Evolutionary conservation across 164 flowering plant species (phyloP).

Genomic region (Aristolochia fimbriata): DNA sequence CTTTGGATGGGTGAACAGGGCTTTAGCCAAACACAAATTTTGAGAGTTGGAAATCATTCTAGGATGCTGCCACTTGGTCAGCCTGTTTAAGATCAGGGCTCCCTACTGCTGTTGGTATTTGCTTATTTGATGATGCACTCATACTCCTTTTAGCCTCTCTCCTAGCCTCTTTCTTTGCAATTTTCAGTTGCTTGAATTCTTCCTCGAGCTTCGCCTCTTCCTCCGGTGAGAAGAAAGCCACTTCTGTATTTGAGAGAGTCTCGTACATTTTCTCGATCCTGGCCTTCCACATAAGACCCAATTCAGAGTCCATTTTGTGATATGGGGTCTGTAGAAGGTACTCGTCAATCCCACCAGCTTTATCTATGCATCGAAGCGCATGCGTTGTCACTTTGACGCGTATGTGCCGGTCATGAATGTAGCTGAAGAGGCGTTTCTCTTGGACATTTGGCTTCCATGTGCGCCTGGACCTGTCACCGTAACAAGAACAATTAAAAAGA

Average conservation of each 20-base stretch:
- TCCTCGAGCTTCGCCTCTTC: constrained; percentile 49
- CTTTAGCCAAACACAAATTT: too few relatives aligned
- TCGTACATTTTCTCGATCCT: constrained; percentile 27
- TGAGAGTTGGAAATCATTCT: too few relatives aligned
- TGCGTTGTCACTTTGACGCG: constrained; percentile 61
- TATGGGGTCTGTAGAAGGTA: constrained; percentile 26
- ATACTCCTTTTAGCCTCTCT: constrained; percentile 32
- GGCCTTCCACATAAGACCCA: constrained; percentile 28
- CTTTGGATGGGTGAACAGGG: too few relatives aligned
- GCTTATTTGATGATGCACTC: constrained; percentile 18
- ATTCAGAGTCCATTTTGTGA: constrained; percentile 27
- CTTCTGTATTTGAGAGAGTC: constrained; percentile 31
- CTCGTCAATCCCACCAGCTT: constrained; percentile 61
- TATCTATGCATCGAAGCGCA: constrained; percentile 77
- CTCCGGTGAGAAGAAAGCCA: constrained; percentile 44
- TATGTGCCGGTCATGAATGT: constrained; percentile 55
- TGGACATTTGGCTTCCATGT: constrained; percentile 69
- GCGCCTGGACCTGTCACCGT: constrained; percentile 42
- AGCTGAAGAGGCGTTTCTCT: constrained; percentile 44
- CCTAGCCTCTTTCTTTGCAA: constrained; percentile 35
- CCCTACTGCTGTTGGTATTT: constrained; percentile 11
- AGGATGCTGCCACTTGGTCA: background rate
- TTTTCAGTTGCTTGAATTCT: constrained; percentile 33
- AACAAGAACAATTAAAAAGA: background rate
- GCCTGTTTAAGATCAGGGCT: constrained; percentile 4